Base-by-base conservation (phyloP, 2,329 filamentous ascomycete genomes). In the Daldinia eschscholtzii region DNA sequence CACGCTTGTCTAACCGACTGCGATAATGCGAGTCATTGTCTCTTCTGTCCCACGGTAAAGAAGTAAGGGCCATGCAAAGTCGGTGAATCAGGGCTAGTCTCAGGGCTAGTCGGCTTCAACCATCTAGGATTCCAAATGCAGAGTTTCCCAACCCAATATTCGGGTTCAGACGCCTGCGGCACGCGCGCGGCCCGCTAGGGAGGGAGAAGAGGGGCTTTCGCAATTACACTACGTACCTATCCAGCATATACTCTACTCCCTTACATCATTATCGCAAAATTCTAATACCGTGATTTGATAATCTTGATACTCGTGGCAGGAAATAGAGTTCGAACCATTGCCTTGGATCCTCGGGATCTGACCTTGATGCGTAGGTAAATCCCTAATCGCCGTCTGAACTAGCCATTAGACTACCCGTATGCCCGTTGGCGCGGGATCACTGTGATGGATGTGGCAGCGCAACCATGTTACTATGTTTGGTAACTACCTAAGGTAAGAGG, bases 21-120 rank as follows among this genome's bases (percentile, higher is more conserved):
- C 55, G 15, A 67, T 64, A 66, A 67, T 64, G 69, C 65, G 63
- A 71, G 69, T 71, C 62, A 70, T 64, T 56, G 53, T 39, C 23
- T 48, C 33, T 60, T 37, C 46, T 15, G 52, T 60, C 20, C 20
- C 50, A 41, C 46, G 57, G 56, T 60, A 9, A 53, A 57, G 61
- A 69, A 41, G 68, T 58, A 71, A 71, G 66, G 65, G 65, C 58
- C 37, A 62, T 64, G 64, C 66, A 71, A 53, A 60, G 63, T 67
- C 66, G 66, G 65, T 71, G 69, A 71, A 65, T 55, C 39, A 61
- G 53, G 42, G 56, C 57, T 57, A 62, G 33, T 48, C 33, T 55
- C 39, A 61, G 53, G 42, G 56, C 57, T 57, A 62, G 33, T 48
- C 33, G 18, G 50, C 35, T 69, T 69, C 52, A 62, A 7, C 30